Percentiles rank a stretch among this genome's conserved stretches.
These are phyloP conservation scores for Fusarium nurragi DNA, from an alignment of 2,329 filamentous ascomycete species.

Conservation along the genomic window DNA sequence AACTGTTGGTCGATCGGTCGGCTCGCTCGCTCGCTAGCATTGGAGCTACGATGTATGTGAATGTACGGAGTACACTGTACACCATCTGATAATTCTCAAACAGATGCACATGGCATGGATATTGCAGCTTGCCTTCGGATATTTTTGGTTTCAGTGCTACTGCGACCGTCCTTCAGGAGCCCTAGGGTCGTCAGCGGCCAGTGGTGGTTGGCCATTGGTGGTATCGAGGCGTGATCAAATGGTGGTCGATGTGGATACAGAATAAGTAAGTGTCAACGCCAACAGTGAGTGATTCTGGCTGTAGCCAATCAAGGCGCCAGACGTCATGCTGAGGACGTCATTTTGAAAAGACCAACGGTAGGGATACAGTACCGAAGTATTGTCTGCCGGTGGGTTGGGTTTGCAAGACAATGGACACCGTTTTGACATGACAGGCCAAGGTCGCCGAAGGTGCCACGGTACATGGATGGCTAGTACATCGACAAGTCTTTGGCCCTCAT, in stretches of 20 bases:
- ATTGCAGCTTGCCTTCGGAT: slow-evolving; percentile 10
- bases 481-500: slow-evolving; percentile 15
- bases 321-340: slow-evolving; percentile 44
- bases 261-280: slow-evolving; percentile 39
- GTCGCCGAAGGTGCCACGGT: slow-evolving; percentile 29
- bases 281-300: slow-evolving; percentile 32
- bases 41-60: no score
- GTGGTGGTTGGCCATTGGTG: slow-evolving; percentile 34
- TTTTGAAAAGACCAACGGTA: slow-evolving; percentile 21
- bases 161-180: slow-evolving; percentile 22
- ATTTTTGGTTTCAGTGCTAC: slow-evolving; percentile 26
- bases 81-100: slow-evolving; percentile 1
- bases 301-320: slow-evolving; percentile 29
- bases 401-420: slow-evolving; percentile 19
- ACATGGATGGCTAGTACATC: slow-evolving; percentile 16
- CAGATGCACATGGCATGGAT: slow-evolving; percentile 7
- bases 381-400: slow-evolving; percentile 28
- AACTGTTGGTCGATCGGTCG: background rate
- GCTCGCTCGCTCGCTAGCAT: background rate
- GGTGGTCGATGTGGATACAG: slow-evolving; percentile 38
- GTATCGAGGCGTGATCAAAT: slow-evolving; percentile 35
- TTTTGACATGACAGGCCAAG: slow-evolving; percentile 27
- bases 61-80: no score
- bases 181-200: slow-evolving; percentile 27
- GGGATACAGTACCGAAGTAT: slow-evolving; percentile 12